Base-by-base conservation (phyloP, 345 rosid genomes). In the Brassica carinata region DNA sequence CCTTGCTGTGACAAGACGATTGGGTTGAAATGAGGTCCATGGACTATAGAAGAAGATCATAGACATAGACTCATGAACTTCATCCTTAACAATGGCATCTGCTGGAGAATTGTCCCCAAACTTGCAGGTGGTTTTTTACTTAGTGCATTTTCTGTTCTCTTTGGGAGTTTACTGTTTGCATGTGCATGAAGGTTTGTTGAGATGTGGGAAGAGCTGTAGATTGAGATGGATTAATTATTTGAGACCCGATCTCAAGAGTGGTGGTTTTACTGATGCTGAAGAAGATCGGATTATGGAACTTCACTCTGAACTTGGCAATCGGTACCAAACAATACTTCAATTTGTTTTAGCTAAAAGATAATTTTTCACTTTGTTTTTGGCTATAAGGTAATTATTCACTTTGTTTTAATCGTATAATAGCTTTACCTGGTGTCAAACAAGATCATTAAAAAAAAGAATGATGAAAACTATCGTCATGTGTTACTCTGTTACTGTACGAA, bases 11-110 rank as follows among this genome's bases (percentile, higher is more conserved):
- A 96, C 43, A 96, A 93, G 80, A 86, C 90, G 80, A 86, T 91
- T 69, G 99, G 99, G 66, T 69, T 96, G 78, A 93, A 91, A 84
- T 83, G 97, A 75, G 99, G 99, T 79, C 98, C 99, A 53, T 96
- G 99, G 99, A 91, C 97, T 0, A 83, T 90, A 53, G 99, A 96
- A 81, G 99, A 96, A 85, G 99, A 96, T 83, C 97, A 89, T 69
- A 91, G 89, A 85, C 97, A 89, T 69, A 91, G 89, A 85, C 99
- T 96, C 69, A 84, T 88, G 86, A 89, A 76, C 72, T 96, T 96
- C 77, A 93, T 96, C 77, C 92, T 96, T 76, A 85, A 79, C 79
- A 93, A 93, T 75, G 98, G 99, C 62, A 96, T 93, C 71, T 93
- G 99, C 84, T 96, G 99, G 99, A 74, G 99, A 77, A 81, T 77